Conservation (phyloP, 2,329 filamentous ascomycete species). For the Alternaria dauci region DNA sequence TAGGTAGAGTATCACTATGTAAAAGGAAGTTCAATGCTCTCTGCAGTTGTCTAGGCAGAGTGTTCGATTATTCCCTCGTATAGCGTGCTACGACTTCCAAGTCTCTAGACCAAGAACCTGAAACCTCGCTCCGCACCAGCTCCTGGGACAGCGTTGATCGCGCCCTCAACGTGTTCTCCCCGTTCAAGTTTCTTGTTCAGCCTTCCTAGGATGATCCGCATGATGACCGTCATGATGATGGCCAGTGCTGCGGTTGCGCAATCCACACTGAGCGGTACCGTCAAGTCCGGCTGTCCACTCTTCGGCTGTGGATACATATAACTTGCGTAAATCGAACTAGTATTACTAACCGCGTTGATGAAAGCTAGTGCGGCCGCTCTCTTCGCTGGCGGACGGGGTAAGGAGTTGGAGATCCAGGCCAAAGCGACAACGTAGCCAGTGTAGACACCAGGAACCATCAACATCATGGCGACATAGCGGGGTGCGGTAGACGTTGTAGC, state of each 20-base stretch:
- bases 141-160: slow-evolving; percentile 64
- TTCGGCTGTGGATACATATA: slow-evolving; percentile 69
- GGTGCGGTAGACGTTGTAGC: slow-evolving; percentile 67
- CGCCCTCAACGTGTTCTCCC: slow-evolving; percentile 64
- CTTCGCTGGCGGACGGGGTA: slow-evolving; percentile 79
- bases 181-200: slow-evolving; percentile 75
- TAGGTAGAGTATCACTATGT: too few species aligned
- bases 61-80: too few species aligned
- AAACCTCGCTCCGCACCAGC: slow-evolving; percentile 69
- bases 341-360: slow-evolving; percentile 77
- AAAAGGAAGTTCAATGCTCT: too few species aligned
- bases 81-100: neutral
- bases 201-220: slow-evolving; percentile 69
- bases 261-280: slow-evolving; percentile 73
- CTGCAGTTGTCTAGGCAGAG: too few species aligned
- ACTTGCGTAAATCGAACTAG: slow-evolving; percentile 72
- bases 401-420: slow-evolving; percentile 78
- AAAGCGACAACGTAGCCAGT: slow-evolving; percentile 68
- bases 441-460: slow-evolving; percentile 72
- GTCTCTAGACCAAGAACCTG: slow-evolving; percentile 66
- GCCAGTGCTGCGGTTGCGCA: slow-evolving; percentile 70
- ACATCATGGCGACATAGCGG: slow-evolving; percentile 75
- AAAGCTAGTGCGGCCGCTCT: slow-evolving; percentile 75
- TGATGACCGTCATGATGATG: slow-evolving; percentile 68
- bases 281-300: slow-evolving; percentile 45